Evolutionary conservation across 2,329 filamentous ascomycete genomes (phyloP).

Genomic region (Alternaria dauci): DNA sequence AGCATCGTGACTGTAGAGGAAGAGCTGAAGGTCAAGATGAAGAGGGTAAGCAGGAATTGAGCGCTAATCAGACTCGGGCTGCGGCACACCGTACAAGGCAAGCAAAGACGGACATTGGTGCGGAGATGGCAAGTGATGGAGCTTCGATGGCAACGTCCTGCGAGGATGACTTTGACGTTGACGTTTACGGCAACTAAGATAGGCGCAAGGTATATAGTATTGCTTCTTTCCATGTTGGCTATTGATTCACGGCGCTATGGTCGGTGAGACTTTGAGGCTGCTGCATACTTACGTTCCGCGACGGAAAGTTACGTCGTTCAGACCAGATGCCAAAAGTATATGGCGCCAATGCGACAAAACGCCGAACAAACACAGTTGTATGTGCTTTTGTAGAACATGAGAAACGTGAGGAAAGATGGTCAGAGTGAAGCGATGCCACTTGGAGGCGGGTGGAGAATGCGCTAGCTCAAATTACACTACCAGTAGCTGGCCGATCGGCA

Average conservation of each 20-base stretch:
- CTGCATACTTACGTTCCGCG: background rate
- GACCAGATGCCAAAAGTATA: background rate
- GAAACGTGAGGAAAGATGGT: background rate
- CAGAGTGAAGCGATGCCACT: background rate
- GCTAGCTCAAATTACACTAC: constrained; percentile 7
- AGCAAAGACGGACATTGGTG: background rate
- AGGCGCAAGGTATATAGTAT: background rate
- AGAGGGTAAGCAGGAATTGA: background rate
- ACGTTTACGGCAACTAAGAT: background rate
- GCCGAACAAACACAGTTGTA: background rate
- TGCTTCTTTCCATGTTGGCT: background rate
- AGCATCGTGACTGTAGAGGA: background rate
- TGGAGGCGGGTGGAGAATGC: background rate
- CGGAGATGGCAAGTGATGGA: background rate
- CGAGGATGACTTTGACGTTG: constrained; percentile 1
- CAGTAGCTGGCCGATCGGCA: constrained; percentile 32
- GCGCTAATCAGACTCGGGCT: background rate
- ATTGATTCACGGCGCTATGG: background rate
- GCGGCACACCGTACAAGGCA: background rate
- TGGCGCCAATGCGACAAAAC: background rate
- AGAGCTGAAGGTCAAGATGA: background rate
- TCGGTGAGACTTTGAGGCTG: background rate
- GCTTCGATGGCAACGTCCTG: background rate
- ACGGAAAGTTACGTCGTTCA: background rate
- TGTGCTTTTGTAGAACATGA: background rate